Evolutionary conservation across 257 asterid species (phyloP).

Genomic region (Solanum raphanifolium): DNA sequence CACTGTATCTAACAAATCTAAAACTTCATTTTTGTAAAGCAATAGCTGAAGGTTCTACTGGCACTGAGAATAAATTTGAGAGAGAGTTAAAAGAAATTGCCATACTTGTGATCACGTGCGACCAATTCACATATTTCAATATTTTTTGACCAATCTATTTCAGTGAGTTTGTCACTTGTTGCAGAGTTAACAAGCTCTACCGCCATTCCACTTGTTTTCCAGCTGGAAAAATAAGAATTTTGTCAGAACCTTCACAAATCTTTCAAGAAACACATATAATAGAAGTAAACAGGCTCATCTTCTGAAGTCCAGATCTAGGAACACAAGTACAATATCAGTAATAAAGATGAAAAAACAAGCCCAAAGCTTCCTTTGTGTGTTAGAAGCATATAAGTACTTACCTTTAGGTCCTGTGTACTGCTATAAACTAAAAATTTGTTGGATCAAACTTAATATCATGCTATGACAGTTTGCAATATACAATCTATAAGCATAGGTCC

Average conservation of each 20-base stretch:
- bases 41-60: too few species aligned
- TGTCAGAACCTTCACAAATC: neutral
- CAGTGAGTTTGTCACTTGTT: conserved; percentile 75
- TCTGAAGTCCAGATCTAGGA: neutral
- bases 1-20: neutral
- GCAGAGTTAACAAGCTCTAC: conserved; percentile 83
- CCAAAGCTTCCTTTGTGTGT: neutral
- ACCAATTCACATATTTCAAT: conserved; percentile 88
- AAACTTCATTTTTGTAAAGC: too few species aligned
- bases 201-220: conserved; percentile 40
- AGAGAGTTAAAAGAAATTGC: neutral
- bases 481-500: neutral
- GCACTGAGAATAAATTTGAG: too few species aligned
- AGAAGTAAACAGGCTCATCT: neutral
- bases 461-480: neutral
- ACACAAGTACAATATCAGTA: neutral
- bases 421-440: neutral
- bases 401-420: neutral
- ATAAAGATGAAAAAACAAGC: neutral
- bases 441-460: neutral
- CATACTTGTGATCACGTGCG: conserved; percentile 65
- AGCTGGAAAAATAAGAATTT: neutral
- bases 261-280: neutral
- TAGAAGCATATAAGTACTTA: neutral
- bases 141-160: conserved; percentile 87